Evolutionary conservation across 2,329 filamentous ascomycete genomes (phyloP).

Genomic region (Clonostachys rosea): DNA sequence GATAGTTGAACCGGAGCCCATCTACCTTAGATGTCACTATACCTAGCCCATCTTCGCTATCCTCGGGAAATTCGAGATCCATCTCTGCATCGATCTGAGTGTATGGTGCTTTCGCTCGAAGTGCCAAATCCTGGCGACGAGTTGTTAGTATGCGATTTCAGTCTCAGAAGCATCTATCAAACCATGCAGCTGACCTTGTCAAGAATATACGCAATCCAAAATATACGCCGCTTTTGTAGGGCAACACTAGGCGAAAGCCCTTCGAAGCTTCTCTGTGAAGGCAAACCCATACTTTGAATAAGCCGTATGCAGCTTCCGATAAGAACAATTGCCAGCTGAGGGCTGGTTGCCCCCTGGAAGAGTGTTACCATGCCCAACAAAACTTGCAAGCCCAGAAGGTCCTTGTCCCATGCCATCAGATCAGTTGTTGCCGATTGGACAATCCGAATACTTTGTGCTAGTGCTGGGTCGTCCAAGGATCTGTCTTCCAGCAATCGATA

Average conservation of each 20-base stretch:
- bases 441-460: conserved; percentile 22
- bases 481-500: too few relatives aligned
- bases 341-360: conserved; percentile 27
- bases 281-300: conserved; percentile 26
- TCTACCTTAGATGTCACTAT: conserved; percentile 26
- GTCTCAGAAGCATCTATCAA: neutral
- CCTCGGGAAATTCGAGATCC: conserved; percentile 27
- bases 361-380: conserved; percentile 29
- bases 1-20: conserved; percentile 24
- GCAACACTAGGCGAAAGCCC: conserved; percentile 18
- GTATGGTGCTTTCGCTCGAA: conserved; percentile 28
- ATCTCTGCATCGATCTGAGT: conserved; percentile 32
- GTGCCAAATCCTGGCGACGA: conserved; percentile 18
- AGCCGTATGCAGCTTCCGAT: conserved; percentile 30
- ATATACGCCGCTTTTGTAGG: conserved; percentile 26
- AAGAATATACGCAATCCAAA: conserved; percentile 33
- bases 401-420: conserved; percentile 27
- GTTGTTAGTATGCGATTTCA: neutral
- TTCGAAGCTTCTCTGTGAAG: conserved; percentile 16
- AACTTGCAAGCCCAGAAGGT: conserved; percentile 30
- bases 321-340: conserved; percentile 27
- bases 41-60: conserved; percentile 20
- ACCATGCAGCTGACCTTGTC: conserved; percentile 25
- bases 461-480: conserved; percentile 9
- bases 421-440: conserved; percentile 30